phyloP scores from a whole-genome alignment of 2,329 filamentous ascomycete species.

The Proliferodiscus dingleyae region DNA sequence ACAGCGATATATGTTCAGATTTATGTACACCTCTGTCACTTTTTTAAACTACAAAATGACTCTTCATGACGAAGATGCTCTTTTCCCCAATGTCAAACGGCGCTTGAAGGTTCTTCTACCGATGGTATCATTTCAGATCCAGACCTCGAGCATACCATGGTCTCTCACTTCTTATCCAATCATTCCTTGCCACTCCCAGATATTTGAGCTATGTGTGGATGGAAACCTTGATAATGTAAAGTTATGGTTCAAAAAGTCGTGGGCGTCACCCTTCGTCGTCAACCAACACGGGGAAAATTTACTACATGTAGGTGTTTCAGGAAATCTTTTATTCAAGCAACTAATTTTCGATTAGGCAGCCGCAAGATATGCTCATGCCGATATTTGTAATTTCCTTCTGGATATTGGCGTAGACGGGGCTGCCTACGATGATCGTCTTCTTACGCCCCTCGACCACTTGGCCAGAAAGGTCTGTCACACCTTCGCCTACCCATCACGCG shows the following conservation, averaged over 20 bases:
- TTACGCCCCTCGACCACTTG: constrained; percentile 11
- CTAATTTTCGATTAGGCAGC: constrained; percentile 2
- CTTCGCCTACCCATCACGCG: constrained; percentile 4
- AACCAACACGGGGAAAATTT: constrained; percentile 12
- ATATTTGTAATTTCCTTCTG: constrained; percentile 5
- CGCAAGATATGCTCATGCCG: constrained; percentile 8
- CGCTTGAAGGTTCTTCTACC: constrained; percentile 5
- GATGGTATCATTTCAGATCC: constrained; percentile 9
- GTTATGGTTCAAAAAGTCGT: neutral
- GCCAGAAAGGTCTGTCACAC: constrained; percentile 4
- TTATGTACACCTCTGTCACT: neutral
- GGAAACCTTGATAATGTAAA: constrained; percentile 2
- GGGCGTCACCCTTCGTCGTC: constrained; percentile 8
- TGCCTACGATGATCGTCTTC: constrained; percentile 8
- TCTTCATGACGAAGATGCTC: neutral
- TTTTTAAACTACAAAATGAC: neutral
- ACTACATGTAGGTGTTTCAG: constrained; percentile 7
- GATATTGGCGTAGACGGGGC: constrained; percentile 7
- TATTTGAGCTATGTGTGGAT: constrained; percentile 9
- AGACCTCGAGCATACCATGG: constrained; percentile 4
- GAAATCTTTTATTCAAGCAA: neutral
- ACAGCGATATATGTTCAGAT: neutral
- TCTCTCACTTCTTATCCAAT: constrained; percentile 6
- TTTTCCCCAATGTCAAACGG: constrained; percentile 4
- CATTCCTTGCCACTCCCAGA: constrained; percentile 5